phyloP scores from a whole-genome alignment of 306 rosid genomes.

The Sophora flavescens region DNA sequence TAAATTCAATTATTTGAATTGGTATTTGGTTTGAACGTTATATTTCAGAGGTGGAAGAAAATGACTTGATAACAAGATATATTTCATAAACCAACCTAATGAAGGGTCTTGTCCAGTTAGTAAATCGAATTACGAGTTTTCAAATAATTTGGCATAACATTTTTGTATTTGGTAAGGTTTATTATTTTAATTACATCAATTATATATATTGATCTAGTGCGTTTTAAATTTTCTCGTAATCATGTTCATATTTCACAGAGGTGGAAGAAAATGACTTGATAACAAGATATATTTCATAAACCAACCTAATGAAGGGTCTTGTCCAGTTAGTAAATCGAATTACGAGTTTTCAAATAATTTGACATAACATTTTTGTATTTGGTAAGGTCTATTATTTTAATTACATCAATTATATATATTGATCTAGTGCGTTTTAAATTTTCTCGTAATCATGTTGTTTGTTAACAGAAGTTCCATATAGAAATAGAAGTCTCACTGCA shows the following conservation, averaged over 20 bases:
- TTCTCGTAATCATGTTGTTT: slow-evolving; percentile 20
- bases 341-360: not conserved
- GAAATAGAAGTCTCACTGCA: slow-evolving; percentile 29
- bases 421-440: slow-evolving; percentile 5
- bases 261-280: too few species aligned
- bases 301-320: too few species aligned
- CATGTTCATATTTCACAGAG: too few species aligned
- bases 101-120: slow-evolving; percentile 16
- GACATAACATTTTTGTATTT: not conserved
- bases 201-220: slow-evolving; percentile 7
- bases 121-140: not conserved
- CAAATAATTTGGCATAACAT: not conserved
- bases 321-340: not conserved
- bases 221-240: slow-evolving; percentile 13
- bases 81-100: not conserved
- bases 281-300: too few species aligned
- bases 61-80: slow-evolving; percentile 6
- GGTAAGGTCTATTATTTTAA: slow-evolving; percentile 24
- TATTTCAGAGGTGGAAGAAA: not conserved
- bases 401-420: slow-evolving; percentile 10
- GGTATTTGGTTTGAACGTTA: not conserved
- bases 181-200: slow-evolving; percentile 14
- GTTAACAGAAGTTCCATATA: slow-evolving; percentile 14
- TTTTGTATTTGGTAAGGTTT: slow-evolving; percentile 1
- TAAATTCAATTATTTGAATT: slow-evolving; percentile 20